phyloP scores from a whole-genome alignment of 257 asterid genomes.

The Penstemon barbatus region DNA sequence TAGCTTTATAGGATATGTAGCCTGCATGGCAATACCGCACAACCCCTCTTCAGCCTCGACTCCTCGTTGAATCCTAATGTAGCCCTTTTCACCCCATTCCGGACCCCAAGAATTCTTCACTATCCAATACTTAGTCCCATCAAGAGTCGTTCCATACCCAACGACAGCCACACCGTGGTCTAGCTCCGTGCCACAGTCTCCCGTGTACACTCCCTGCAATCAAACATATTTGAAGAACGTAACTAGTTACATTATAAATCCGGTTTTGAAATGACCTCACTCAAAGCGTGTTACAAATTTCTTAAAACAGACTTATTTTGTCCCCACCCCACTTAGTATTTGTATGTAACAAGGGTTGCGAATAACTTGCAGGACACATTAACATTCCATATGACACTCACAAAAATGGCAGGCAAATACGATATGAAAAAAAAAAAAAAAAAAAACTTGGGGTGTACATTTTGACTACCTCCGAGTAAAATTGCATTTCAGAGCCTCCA shows the following conservation, averaged over 20 bases:
- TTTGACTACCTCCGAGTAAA: slow-evolving; percentile 69
- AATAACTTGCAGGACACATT: too few species aligned
- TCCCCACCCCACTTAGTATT: background rate
- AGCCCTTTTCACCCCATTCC: slow-evolving; percentile 76
- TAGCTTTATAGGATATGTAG: slow-evolving; percentile 69
- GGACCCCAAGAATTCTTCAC: slow-evolving; percentile 79
- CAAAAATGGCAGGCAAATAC: too few species aligned
- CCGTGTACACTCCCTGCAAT: slow-evolving; percentile 63
- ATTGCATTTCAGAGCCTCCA: slow-evolving; percentile 63
- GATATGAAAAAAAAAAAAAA: too few species aligned
- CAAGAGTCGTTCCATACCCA: slow-evolving; percentile 63
- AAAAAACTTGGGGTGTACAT: too few species aligned
- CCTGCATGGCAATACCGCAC: slow-evolving; percentile 77
- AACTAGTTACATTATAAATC: background rate
- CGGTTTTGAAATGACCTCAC: too few species aligned
- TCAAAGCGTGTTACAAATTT: too few species aligned
- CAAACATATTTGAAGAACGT: background rate
- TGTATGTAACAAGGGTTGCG: background rate
- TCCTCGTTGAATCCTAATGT: slow-evolving; percentile 57
- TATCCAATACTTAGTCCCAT: slow-evolving; percentile 73
- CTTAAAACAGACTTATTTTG: background rate
- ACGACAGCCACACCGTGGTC: slow-evolving; percentile 77
- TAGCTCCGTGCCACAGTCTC: slow-evolving; percentile 67
- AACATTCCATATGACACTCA: too few species aligned
- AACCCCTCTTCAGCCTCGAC: slow-evolving; percentile 49